Evolutionary conservation across 371 early-diverging fungal genomes (phyloP), one percentile per base, ranked within the genome.

Genomic region (Syncephalastrum monosporum): DNA sequence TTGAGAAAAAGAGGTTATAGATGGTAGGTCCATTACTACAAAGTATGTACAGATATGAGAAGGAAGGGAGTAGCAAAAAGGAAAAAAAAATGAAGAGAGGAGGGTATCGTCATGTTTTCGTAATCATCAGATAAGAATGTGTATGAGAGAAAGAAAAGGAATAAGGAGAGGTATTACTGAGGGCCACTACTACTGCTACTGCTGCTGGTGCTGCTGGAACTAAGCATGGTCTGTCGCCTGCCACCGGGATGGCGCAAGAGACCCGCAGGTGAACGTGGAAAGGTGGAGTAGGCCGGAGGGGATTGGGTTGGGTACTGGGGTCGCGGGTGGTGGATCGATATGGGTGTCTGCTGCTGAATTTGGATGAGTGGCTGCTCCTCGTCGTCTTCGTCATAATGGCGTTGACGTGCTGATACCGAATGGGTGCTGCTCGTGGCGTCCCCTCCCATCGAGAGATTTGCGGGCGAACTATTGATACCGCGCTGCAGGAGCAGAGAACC

Each of bases 401-500:
- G 53, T 10, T 51, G 38, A 33, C 10, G 10, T 33, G 38, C 12
- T 33, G 38, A 33, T 33, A 33, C 8, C 38, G 38, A 33, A 33
- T 33, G 38, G 5, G 38, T 33, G 38, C 38, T 33, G 38, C 38
- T 33, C 2, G 38, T 33, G 38, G 38, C 38, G 8, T 33, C 38
- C 2, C 38, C 38, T 33, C 38, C 38, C 38, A 10, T 33, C 10
- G 38, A 33, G 38, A 33, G 38, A 33, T 33, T 33, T 10, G 38
- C 38, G 10, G 38, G 38, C 2, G 38, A 8, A 10, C 38, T 33
- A 33, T 33, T 33, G 38, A 48, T 55, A 15, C 70, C 70, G 15
- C 67, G 65, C 57, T 75, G 77, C 44, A 83, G 44, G 23, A 85
- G 63, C 16, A 85, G 57, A 0, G 83, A 74, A 47, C 72, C 85